Evolutionary conservation across 176 grass and related monocot species (phyloP).

Genomic region (Avena insularis): DNA sequence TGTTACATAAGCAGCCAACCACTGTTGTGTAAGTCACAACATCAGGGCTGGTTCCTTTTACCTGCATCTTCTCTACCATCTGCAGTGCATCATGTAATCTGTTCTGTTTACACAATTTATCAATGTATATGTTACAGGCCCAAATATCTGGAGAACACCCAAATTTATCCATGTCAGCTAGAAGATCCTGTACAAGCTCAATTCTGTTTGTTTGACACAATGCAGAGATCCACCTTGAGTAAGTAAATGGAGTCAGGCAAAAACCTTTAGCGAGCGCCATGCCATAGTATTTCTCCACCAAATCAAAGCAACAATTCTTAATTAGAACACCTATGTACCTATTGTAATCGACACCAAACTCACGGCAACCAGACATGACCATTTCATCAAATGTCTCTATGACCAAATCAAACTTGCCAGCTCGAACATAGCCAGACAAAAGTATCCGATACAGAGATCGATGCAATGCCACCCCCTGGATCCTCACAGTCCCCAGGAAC

Average conservation of each 20-base stretch:
- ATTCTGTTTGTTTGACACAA: slow-evolving; percentile 61
- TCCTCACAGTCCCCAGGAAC: slow-evolving; percentile 57
- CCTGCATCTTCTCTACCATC: slow-evolving; percentile 58
- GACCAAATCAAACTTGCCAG: slow-evolving; percentile 47
- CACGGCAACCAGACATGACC: slow-evolving; percentile 60
- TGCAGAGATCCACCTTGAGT: slow-evolving; percentile 75
- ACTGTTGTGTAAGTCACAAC: slow-evolving; percentile 67
- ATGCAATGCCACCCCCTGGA: slow-evolving; percentile 57
- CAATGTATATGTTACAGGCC: slow-evolving; percentile 80
- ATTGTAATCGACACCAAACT: slow-evolving; percentile 72
- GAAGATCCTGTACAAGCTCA: slow-evolving; percentile 61
- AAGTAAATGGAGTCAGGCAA: slow-evolving; percentile 74
- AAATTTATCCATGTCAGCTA: slow-evolving; percentile 69
- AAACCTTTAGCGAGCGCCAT: slow-evolving; percentile 55
- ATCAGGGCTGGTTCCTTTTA: slow-evolving; percentile 57
- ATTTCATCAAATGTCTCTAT: slow-evolving; percentile 82
- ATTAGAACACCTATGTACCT: slow-evolving; percentile 71
- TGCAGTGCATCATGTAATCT: slow-evolving; percentile 64
- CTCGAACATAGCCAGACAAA: slow-evolving; percentile 54
- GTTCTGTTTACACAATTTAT: slow-evolving; percentile 63
- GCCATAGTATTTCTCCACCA: slow-evolving; percentile 66
- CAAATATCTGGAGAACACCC: slow-evolving; percentile 70
- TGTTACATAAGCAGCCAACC: slow-evolving; percentile 59
- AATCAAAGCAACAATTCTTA: slow-evolving; percentile 70
- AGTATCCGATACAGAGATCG: slow-evolving; percentile 68